Conservation (phyloP, 2,329 filamentous ascomycete species). For the Neofusicoccum kwambonambiense region DNA sequence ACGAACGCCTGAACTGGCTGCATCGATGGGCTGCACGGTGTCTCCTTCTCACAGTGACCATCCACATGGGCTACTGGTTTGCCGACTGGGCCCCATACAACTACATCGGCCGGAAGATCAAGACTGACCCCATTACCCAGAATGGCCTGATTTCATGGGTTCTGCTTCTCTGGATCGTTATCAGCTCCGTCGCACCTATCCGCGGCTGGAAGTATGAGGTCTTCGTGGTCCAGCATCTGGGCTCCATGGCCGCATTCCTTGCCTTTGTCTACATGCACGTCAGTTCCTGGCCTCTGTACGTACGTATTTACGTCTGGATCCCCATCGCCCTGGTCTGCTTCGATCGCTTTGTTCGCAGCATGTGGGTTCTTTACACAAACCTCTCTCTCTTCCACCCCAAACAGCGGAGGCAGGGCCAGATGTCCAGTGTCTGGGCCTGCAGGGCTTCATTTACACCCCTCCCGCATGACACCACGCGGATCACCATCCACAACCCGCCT, state of each 20-base stretch:
- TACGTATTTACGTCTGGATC: slow-evolving; percentile 65
- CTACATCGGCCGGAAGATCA: slow-evolving; percentile 58
- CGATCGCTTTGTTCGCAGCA: slow-evolving; percentile 56
- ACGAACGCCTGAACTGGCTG: slow-evolving; percentile 71
- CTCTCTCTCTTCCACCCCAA: slow-evolving; percentile 40
- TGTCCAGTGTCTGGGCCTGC: slow-evolving; percentile 35
- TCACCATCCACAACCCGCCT: slow-evolving; percentile 56
- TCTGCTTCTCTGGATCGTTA: slow-evolving; percentile 63
- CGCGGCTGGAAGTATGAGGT: slow-evolving; percentile 67
- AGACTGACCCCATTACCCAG: slow-evolving; percentile 63
- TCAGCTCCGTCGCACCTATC: slow-evolving; percentile 63
- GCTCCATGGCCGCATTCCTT: slow-evolving; percentile 60
- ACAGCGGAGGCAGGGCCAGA: slow-evolving; percentile 29
- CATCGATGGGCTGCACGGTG: slow-evolving; percentile 71
- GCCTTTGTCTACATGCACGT: slow-evolving; percentile 65
- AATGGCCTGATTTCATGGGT: slow-evolving; percentile 68
- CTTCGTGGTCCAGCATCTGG: slow-evolving; percentile 67
- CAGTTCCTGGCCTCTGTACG: slow-evolving; percentile 46
- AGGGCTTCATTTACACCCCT: slow-evolving; percentile 46
- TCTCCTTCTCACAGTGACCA: slow-evolving; percentile 65
- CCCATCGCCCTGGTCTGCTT: slow-evolving; percentile 61
- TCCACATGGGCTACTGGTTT: slow-evolving; percentile 71
- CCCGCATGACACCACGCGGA: slow-evolving; percentile 54
- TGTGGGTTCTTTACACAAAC: slow-evolving; percentile 39
- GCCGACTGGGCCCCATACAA: slow-evolving; percentile 61